Base-by-base conservation (phyloP, 2,329 filamentous ascomycete genomes). In the Xylaria sp. region DNA sequence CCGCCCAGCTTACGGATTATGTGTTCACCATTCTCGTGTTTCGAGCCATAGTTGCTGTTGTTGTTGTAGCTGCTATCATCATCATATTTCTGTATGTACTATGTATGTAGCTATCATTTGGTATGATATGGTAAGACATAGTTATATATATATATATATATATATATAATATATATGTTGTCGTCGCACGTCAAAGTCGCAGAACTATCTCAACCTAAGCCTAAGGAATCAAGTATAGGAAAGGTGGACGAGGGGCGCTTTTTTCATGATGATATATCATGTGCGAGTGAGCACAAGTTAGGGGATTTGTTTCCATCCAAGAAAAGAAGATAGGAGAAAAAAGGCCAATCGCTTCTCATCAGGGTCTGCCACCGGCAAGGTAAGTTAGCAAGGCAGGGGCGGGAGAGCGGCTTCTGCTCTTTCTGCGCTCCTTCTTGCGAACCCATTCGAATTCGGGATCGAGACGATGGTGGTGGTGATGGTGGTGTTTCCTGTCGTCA, bases 401-500 rank as follows among this genome's bases (percentile, higher is more conserved):
- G 4, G 82, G 83, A 13, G 81, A 84, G 71, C 81, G 82, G 75
- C 81, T 83, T 71, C 81, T 81, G 75, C 81, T 83, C 59, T 82
- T 76, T 68, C 75, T 79, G 58, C 78, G 79, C 63, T 82, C 76
- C 76, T 83, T 84, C 75, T 83, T 83, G 65, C 82, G 80, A 52
- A 84, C 80, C 76, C 77, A 82, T 70, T 84, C 80, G 60, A 80
- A 81, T 52, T 83, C 77, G 47, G 75, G 73, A 56, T 79, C 75
- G 46, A 73, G 78, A 35, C 67, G 65, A 23, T 76, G 75, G 59
- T 74, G 74, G 52, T 76, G 75, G 59, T 74, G 75, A 52, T 75
- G 73, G 50, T 76, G 73, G 35, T 72, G 72, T 44, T 71, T 70
- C 64, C 71, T 71, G 63, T 74, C 80, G 61, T 82, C 79, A 53